These are phyloP conservation scores for Trichoderma orchidacearum DNA, from an alignment of 495 filamentous ascomycete genomes.

Conservation along the genomic window DNA sequence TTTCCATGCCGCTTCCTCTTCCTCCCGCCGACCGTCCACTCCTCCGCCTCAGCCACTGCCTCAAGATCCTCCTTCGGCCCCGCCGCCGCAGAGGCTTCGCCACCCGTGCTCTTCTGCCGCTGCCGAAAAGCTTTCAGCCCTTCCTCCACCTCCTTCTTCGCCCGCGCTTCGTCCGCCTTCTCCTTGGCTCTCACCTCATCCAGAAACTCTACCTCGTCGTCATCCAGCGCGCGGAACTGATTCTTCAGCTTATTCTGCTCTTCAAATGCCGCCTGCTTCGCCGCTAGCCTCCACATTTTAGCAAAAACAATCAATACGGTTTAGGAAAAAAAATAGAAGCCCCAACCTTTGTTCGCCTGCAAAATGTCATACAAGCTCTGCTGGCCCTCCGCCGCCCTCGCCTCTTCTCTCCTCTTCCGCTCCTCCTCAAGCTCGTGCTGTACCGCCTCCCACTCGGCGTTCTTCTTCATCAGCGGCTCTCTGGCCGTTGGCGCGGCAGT, in stretches of 20 bases:
- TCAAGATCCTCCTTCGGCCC: constrained; percentile 13
- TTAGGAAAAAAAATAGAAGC: neutral
- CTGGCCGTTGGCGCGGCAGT: neutral
- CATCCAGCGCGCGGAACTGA: constrained; percentile 87
- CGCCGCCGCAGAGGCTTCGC: constrained; percentile 17
- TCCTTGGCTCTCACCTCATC: constrained; percentile 61
- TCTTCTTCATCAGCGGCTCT: constrained; percentile 43
- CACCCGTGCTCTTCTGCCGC: constrained; percentile 46
- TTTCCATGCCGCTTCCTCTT: constrained; percentile 19
- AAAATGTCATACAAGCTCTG: constrained; percentile 76
- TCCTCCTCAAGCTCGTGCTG: constrained; percentile 59
- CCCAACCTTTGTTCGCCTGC: constrained; percentile 82
- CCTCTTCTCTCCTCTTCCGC: constrained; percentile 42
- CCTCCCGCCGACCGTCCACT: constrained; percentile 3
- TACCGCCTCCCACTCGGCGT: constrained; percentile 51
- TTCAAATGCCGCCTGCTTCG: constrained; percentile 94
- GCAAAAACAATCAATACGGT: neutral
- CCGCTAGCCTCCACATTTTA: constrained; percentile 35
- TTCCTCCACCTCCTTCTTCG: constrained; percentile 62
- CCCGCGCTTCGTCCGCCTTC: constrained; percentile 54
- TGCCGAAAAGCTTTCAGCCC: constrained; percentile 57
- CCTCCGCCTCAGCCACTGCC: constrained; percentile 11
- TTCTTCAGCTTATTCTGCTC: constrained; percentile 78
- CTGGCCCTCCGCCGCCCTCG: constrained; percentile 33
- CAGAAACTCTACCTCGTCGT: constrained; percentile 87